Conservation (phyloP, 2,329 filamentous ascomycete genomes). For the Aspergillus fischeri region DNA sequence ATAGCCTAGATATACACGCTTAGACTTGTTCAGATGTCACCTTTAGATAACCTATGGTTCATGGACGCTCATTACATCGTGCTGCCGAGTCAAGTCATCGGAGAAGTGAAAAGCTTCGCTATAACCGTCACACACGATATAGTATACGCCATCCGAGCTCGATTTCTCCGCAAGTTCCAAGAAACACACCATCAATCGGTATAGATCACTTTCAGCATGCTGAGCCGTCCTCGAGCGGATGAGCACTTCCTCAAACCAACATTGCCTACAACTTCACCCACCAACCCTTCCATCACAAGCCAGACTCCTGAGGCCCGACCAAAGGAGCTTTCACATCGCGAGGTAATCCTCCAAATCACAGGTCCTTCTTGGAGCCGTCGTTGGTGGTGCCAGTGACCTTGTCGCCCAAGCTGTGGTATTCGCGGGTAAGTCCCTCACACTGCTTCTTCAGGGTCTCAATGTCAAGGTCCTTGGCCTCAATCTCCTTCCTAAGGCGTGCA, state of each 20-base stretch:
- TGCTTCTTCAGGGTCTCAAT: constrained; percentile 91
- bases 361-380: constrained; percentile 52
- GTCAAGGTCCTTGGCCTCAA: constrained; percentile 73
- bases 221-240: neutral
- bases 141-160: neutral
- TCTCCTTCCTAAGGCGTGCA: constrained; percentile 69
- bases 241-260: neutral
- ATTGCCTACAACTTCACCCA: neutral
- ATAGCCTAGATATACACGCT: neutral
- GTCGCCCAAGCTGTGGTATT: constrained; percentile 83
- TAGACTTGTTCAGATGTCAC: neutral
- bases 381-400: constrained; percentile 60
- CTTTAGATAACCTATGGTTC: neutral
- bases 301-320: neutral
- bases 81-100: neutral
- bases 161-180: neutral
- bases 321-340: neutral
- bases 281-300: neutral
- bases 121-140: neutral
- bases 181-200: neutral
- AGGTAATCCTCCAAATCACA: constrained; percentile 33
- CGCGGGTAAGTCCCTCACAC: constrained; percentile 72
- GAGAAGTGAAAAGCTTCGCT: neutral
- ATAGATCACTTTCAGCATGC: neutral
- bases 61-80: neutral